Conservation (phyloP, 2,329 filamentous ascomycete species). For the Nectriaceae sp. region DNA sequence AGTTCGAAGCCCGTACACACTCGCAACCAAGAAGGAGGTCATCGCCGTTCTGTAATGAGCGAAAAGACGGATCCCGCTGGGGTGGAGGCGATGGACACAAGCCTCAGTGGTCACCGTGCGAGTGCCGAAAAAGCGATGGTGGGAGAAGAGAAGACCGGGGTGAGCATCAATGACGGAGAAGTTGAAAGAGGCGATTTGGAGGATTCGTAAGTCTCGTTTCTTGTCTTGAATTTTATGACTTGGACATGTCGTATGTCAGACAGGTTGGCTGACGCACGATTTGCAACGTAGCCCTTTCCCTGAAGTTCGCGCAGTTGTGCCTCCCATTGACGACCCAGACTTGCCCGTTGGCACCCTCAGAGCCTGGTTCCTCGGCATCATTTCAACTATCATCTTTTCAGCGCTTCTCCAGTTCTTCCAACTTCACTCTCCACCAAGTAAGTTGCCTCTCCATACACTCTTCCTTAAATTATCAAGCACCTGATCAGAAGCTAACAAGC, state of each 20-base stretch:
- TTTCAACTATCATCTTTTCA: conserved; percentile 6
- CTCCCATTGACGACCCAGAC: conserved; percentile 6
- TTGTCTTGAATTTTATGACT: too few species aligned
- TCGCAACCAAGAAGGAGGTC: too few species aligned
- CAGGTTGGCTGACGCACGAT: too few species aligned
- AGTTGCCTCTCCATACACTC: too few species aligned
- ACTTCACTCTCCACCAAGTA: conserved; percentile 8
- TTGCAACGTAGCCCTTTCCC: conserved; percentile 1
- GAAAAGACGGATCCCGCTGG: not conserved
- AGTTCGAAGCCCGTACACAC: too few species aligned
- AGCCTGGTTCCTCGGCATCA: conserved; percentile 6
- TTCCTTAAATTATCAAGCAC: not conserved
- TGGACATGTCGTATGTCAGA: too few species aligned
- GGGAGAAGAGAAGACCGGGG: not conserved
- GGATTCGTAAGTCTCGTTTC: conserved; percentile 2
- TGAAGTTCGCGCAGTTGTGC: conserved; percentile 5
- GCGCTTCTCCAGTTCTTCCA: conserved; percentile 8
- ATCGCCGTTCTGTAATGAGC: too few species aligned
- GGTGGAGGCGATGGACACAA: conserved; percentile 1
- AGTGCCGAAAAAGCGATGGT: not conserved
- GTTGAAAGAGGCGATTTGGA: conserved; percentile 3
- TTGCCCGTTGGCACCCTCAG: conserved; percentile 2
- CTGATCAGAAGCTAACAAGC: too few species aligned
- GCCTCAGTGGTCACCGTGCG: not conserved
- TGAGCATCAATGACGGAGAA: not conserved